These are phyloP conservation scores for Tolypocladium nubicola DNA, from an alignment of 2,329 filamentous ascomycete species.

Conservation along the genomic window DNA sequence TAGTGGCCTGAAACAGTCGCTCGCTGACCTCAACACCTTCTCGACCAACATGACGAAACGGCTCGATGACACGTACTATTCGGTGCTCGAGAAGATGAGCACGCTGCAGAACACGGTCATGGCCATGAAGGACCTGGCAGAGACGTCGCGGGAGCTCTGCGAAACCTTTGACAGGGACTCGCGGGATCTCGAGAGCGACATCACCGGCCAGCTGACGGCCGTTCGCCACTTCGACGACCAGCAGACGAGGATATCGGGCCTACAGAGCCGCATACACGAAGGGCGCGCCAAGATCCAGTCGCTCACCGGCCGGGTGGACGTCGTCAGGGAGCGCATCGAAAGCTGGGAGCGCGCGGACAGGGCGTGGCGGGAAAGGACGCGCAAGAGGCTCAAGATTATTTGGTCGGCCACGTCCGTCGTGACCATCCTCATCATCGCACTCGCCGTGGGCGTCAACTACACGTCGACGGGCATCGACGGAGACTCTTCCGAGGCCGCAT, in stretches of 20 bases:
- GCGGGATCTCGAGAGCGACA: slow-evolving; percentile 46
- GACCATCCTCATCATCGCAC: slow-evolving; percentile 34
- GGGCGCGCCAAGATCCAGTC: slow-evolving; percentile 49
- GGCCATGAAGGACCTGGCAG: slow-evolving; percentile 56
- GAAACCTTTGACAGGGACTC: slow-evolving; percentile 50
- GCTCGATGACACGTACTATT: slow-evolving; percentile 66
- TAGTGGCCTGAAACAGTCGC: slow-evolving; percentile 33
- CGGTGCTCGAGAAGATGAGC: slow-evolving; percentile 58
- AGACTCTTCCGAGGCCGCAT: not conserved
- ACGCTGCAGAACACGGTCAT: slow-evolving; percentile 53
- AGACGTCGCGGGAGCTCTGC: slow-evolving; percentile 46
- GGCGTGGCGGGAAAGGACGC: slow-evolving; percentile 58
- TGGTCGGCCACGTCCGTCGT: slow-evolving; percentile 48
- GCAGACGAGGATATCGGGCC: slow-evolving; percentile 47
- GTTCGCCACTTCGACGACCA: slow-evolving; percentile 56
- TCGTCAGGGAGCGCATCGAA: slow-evolving; percentile 53
- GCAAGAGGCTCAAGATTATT: slow-evolving; percentile 48
- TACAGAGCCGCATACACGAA: slow-evolving; percentile 50
- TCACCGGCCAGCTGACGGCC: slow-evolving; percentile 46
- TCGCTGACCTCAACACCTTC: slow-evolving; percentile 44
- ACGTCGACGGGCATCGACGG: not conserved
- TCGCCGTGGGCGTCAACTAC: slow-evolving; percentile 24
- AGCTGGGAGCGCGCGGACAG: slow-evolving; percentile 56
- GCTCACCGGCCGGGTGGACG: slow-evolving; percentile 53
- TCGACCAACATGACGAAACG: slow-evolving; percentile 52